Base-by-base conservation (phyloP, 2,329 filamentous ascomycete genomes). In the Rhexocercosporidium sp. region DNA sequence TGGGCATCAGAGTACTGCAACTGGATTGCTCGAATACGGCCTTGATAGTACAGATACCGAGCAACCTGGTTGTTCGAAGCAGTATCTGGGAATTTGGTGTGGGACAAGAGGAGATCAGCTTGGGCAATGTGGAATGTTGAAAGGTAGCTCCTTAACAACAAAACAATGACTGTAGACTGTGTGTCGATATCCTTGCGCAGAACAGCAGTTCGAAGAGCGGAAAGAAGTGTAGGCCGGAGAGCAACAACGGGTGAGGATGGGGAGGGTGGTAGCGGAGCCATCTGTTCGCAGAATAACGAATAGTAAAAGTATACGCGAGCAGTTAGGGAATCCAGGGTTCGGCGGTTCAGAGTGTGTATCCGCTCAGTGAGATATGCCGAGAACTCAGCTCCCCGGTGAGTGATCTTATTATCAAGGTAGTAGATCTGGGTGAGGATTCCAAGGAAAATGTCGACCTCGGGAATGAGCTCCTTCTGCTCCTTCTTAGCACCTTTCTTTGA, bases 271-370 rank as follows among this genome's bases (percentile, higher is more conserved):
- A 95, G 88, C 25, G 95, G 94, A 68, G 90, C 88, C 69, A 96
- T 87, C 80, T 96, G 90, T 85, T 99, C 96, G 82, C 91, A 93
- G 84, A 98, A 98, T 75, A 98, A 85, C 27, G 93, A 93, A 82
- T 93, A 97, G 85, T 99, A 99, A 82, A 97, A 98, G 86, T 97
- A 99, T 70, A 95, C 94, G 81, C 96, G 96, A 72, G 95, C 94
- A 67, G 94, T 92, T 67, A 99, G 88, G 59, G 94, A 94, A 80
- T 99, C 96, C 70, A 99, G 84, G 27, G 96, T 98, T 75, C 96
- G 90, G 70, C 96, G 92, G 84, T 99, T 99, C 78, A 97, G 86
- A 62, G 89, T 86, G 76, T 96, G 93, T 78, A 98, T 90, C 77
- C 91, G 91, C 77, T 95, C 92, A 61, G 94, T 89, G 63, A 99